Evolutionary conservation across 371 early-diverging fungal species (phyloP).

Genomic region (Haplosporangium sp.): DNA sequence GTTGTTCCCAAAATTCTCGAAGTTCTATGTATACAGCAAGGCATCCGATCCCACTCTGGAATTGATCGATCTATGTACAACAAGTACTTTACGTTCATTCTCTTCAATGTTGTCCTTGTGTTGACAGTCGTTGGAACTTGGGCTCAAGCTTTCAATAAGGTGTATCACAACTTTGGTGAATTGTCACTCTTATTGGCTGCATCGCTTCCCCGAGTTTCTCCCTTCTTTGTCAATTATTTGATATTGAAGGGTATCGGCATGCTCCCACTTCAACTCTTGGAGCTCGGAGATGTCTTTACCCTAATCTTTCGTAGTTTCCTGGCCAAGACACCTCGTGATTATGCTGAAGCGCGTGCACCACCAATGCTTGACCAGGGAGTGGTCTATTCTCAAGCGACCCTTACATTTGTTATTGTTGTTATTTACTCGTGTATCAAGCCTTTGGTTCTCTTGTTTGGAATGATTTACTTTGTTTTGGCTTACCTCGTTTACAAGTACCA

Average conservation of each 20-base stretch:
- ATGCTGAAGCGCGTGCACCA: constrained; percentile 65
- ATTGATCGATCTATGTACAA: constrained; percentile 75
- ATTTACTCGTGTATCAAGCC: constrained; percentile 92
- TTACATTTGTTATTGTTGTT: constrained; percentile 87
- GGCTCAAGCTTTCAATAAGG: constrained; percentile 77
- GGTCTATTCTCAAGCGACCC: constrained; percentile 73
- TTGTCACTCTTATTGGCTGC: constrained; percentile 39
- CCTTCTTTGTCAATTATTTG: constrained; percentile 85
- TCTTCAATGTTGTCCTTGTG: constrained; percentile 90
- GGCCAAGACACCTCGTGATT: constrained; percentile 79
- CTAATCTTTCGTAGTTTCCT: constrained; percentile 60
- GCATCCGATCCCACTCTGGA: constrained; percentile 69
- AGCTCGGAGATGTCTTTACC: constrained; percentile 68
- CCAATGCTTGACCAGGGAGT: constrained; percentile 60
- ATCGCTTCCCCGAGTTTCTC: constrained; percentile 71
- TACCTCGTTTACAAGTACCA: constrained; percentile 84
- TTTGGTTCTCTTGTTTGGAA: constrained; percentile 81
- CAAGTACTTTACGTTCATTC: constrained; percentile 88
- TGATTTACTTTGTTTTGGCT: constrained; percentile 81
- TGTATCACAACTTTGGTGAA: constrained; percentile 56
- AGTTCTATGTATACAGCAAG: constrained; percentile 69
- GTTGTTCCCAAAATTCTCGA: constrained; percentile 75
- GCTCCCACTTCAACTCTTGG: constrained; percentile 77
- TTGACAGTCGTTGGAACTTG: constrained; percentile 85
- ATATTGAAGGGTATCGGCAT: constrained; percentile 71